Evolutionary conservation across 176 grass and related monocot species (phyloP), one percentile per base, ranked within the genome.

Genomic region (Chloris gayana): DNA sequence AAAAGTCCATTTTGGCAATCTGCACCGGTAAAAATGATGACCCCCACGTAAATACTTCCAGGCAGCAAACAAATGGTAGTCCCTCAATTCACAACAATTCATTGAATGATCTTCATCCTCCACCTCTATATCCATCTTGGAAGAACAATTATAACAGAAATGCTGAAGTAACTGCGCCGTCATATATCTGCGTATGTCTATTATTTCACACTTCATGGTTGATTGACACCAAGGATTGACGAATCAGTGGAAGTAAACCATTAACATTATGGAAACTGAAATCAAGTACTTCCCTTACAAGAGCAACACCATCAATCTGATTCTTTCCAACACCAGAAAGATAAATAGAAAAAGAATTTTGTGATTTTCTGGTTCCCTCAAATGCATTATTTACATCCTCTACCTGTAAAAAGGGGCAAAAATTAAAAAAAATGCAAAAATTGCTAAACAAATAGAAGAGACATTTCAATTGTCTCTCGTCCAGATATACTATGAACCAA

Each of bases 241-340:
- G 92, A 83, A 95, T 86, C 57, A 95, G 86, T 73, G 84, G 90
- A 69, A 99, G 73, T 62, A 99, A 59, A 39, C 78, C 86, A 64
- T 81, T 89, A 57, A 95, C 92, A 88, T 95, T 89, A 71, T 93
- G 90, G 47, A 93, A 99, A 88, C 83, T 91, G 84, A 93, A 95
- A 95, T 99, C 85, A 86, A 99, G 96, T 79, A 83, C 90, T 67
- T 84, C 58, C 77, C 64, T 87, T 46, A 95, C 76, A 80, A 89
- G 90, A 85, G 86, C 69, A 67, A 86, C 70, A 21, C 60, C 72
- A 70, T 91, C 70, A 57, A 65, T 19, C 79, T 84, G 87, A 80
- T 80, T 65, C 71, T 86, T 92, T 35, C 65, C 84, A n/a, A 42
- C 87, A 57, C 56, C 78, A 85, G 80, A 81, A 72, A 85, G 67